Evolutionary conservation across 1,139 yeast species (phyloP), one percentile per base, ranked within the genome.

Genomic region (Pichia sp.): DNA sequence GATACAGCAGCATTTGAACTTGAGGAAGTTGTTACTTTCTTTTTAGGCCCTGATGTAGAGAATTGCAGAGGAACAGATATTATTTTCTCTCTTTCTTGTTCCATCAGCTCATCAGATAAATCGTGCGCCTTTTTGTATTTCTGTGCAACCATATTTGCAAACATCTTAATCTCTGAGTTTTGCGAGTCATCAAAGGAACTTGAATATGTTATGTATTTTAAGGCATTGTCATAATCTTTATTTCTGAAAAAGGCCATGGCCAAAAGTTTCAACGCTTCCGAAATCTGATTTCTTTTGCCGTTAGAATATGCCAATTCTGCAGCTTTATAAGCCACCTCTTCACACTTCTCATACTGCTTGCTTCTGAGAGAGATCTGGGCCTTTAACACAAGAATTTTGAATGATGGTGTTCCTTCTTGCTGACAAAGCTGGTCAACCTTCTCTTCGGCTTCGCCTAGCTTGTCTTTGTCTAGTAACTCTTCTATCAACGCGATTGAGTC

Each of bases 221-320:
- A 70, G 0, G 96, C 85, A 52, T 73, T 69, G 10, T 67, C 68
- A 56, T 70, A 74, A 13, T 78, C 71, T 59, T 80, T 81, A 3
- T 5, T 5, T 34, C 40, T 45, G 63, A 75, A 81, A 57, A 72
- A 72, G 26, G 79, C 70, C 56, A 83, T 69, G 8, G 82, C 88
- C 54, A 84, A 72, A 45, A 88, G 75, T 64, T 83, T 81, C 62
- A 85, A 79, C 30, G 85, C 81, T 34, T 76, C 72, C 0, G 82
- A 87, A 44, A 85, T 73, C n/a, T 77, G 78, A 4, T 72, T 71
- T 56, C 84, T 71, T 53, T 75, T 79, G 0, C 84, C 85, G 48
- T 80, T 70, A 5, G 68, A 70, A 43, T 72, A 69, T 0, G 95
- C 90, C 32, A 80, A 64, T 1, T 71, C 67, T 43, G 82, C 74